Evolutionary conservation across 139 green algal species (phyloP).

Genomic region (Micractinium conductrix): DNA sequence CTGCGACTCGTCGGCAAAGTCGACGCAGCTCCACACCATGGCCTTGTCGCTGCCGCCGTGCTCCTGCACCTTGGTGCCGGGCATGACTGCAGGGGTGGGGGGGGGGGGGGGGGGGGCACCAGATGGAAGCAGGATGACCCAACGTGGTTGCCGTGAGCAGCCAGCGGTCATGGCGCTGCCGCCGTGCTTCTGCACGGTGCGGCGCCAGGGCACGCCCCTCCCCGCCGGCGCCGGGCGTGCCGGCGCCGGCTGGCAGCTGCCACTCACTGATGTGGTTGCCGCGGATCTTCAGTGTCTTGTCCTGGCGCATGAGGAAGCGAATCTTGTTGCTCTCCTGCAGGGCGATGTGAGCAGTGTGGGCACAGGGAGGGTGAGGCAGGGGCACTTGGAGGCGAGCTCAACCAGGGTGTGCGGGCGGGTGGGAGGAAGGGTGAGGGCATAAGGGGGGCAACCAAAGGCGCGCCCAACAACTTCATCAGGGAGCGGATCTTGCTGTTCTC

Average conservation of each 20-base stretch:
- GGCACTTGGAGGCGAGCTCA: not conserved
- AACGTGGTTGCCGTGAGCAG: not conserved
- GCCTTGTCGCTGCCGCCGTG: constrained; percentile 97
- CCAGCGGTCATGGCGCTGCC: not conserved
- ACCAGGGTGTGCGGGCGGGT: no score
- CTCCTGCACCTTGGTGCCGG: constrained; percentile 90
- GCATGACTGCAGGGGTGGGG: constrained; percentile 82
- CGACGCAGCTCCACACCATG: constrained; percentile 94
- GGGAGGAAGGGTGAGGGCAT: no score
- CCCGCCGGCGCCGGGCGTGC: no score
- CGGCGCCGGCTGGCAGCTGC: no score
- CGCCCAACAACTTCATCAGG: no score
- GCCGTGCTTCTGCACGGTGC: not conserved
- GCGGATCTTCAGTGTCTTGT: constrained; percentile 99
- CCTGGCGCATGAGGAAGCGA: constrained; percentile 95
- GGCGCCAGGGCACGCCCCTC: not conserved
- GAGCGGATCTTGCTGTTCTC: no score
- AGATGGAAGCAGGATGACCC: not conserved
- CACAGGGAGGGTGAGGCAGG: no score
- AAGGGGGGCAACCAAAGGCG: no score
- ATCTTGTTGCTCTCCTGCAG: constrained; percentile 80
- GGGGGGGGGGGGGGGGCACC: not conserved
- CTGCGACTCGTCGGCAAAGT: constrained; percentile 95
- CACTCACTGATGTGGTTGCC: constrained; percentile 92
- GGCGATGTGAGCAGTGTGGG: no score